Conservation (phyloP, 495 filamentous ascomycete species). For the Xylaria palmicola region DNA sequence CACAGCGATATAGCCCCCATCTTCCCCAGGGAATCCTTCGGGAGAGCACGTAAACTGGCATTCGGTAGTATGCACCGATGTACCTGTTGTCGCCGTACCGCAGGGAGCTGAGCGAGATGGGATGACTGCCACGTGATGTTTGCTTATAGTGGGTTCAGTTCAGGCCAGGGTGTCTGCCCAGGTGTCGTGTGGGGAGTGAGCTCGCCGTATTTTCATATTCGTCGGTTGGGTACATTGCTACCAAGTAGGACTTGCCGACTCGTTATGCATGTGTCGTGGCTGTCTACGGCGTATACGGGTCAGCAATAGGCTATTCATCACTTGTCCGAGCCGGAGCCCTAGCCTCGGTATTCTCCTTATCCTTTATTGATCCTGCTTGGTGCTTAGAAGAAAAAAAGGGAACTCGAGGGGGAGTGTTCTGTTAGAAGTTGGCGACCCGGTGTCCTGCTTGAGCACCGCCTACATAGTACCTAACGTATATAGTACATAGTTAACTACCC, state of each 20-base stretch:
- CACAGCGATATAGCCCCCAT: neutral
- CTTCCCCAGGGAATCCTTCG: slow-evolving; percentile 12
- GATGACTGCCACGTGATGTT: slow-evolving; percentile 17
- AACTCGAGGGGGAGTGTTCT: no score
- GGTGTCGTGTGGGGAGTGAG: slow-evolving; percentile 2
- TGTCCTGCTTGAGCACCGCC: neutral
- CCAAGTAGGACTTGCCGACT: neutral
- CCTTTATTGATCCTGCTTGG: no score
- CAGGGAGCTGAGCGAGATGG: slow-evolving; percentile 11
- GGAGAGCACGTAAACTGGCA: neutral
- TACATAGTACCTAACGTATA: no score
- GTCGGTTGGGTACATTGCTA: no score
- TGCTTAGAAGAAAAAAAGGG: no score
- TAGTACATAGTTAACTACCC: no score
- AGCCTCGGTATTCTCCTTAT: neutral
- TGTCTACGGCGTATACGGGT: neutral
- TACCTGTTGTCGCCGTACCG: neutral
- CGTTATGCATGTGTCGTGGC: neutral
- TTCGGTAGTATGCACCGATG: neutral
- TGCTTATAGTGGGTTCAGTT: slow-evolving; percentile 10
- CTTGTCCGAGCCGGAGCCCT: neutral
- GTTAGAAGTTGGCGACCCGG: neutral
- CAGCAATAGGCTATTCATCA: slow-evolving; percentile 1
- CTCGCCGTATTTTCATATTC: neutral
- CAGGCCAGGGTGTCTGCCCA: neutral